Evolutionary conservation across 306 rosid species (phyloP).

Genomic region (Cicer arietinum): DNA sequence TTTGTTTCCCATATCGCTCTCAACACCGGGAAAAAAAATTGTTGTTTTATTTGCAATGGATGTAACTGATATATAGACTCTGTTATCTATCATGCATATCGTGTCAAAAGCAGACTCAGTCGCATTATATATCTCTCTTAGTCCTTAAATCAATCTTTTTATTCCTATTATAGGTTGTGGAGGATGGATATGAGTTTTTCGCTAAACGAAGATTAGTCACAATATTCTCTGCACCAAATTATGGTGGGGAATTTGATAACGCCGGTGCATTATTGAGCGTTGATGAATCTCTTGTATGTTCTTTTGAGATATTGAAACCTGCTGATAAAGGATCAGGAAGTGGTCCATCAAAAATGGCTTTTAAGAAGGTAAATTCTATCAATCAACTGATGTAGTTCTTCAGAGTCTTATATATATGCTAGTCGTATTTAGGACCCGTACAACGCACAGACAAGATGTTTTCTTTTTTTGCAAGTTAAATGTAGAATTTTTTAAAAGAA

Average conservation of each 20-base stretch:
- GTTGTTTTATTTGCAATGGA: neutral
- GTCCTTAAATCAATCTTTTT: neutral
- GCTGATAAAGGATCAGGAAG: constrained; percentile 57
- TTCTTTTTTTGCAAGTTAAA: no score
- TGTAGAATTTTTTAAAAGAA: no score
- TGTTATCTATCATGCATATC: neutral
- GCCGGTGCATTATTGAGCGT: constrained; percentile 82
- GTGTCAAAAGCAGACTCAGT: constrained; percentile 10
- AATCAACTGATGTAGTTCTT: neutral
- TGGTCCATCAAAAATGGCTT: constrained; percentile 49
- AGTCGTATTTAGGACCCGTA: no score
- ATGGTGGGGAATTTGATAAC: constrained; percentile 87
- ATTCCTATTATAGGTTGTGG: constrained; percentile 69
- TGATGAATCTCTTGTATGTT: constrained; percentile 76
- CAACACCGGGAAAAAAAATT: neutral
- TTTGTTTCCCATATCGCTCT: neutral
- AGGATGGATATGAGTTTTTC: constrained; percentile 87
- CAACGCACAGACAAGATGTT: no score
- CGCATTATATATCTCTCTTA: neutral
- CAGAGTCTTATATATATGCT: neutral
- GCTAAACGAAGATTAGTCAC: constrained; percentile 80
- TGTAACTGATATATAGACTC: neutral
- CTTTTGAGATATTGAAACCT: constrained; percentile 81
- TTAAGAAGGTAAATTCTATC: constrained; percentile 63
- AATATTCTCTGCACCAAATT: constrained; percentile 90